phyloP scores from a whole-genome alignment of 768 basidiomycete species.

The Boletus coccyginus region DNA sequence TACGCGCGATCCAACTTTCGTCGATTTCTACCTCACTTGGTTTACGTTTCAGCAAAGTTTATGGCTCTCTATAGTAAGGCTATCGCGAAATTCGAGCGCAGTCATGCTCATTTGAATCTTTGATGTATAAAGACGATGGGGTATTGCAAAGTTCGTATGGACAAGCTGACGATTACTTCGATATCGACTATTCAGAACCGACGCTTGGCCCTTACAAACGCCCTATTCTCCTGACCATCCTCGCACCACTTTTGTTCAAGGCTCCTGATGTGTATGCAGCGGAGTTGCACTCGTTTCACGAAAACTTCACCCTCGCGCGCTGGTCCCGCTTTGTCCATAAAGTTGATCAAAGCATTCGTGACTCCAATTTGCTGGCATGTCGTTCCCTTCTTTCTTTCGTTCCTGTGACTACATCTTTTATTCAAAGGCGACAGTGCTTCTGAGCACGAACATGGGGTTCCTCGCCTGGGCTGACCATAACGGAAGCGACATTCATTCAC shows the following conservation, averaged over 20 bases:
- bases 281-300: conserved; percentile 29
- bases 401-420: not conserved
- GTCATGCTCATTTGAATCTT: not conserved
- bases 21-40: conserved; percentile 1
- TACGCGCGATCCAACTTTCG: not conserved
- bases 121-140: conserved; percentile 20
- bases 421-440: conserved; percentile 28
- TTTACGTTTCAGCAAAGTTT: conserved; percentile 21
- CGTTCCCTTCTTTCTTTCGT: not conserved
- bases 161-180: conserved; percentile 31
- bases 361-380: conserved; percentile 30
- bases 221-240: conserved; percentile 13
- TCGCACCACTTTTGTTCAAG: conserved; percentile 23
- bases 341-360: conserved; percentile 31
- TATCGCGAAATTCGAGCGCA: not conserved
- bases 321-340: conserved; percentile 31
- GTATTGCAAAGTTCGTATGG: conserved; percentile 29
- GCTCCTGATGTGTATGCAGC: conserved; percentile 28
- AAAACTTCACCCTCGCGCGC: conserved; percentile 24
- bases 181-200: conserved; percentile 23
- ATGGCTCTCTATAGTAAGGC: conserved; percentile 31
- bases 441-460: conserved; percentile 25
- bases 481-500: not conserved
- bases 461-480: conserved; percentile 18
- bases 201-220: conserved; percentile 18